Evolutionary conservation across 495 filamentous ascomycete genomes (phyloP), one percentile per base, ranked within the genome.

Genomic region (Penicillium bovifimosum): DNA sequence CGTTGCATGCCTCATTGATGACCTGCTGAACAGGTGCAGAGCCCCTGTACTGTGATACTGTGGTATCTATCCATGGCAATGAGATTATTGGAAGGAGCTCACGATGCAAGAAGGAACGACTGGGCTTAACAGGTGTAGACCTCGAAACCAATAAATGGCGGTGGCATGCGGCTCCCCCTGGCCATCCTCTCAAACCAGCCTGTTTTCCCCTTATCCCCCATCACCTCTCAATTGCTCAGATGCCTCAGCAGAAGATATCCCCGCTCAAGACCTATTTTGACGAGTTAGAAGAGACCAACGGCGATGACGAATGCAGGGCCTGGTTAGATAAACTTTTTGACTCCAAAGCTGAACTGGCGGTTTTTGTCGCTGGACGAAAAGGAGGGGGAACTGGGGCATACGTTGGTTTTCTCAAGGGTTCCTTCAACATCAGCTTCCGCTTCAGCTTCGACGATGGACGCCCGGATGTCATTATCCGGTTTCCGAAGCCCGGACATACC

Each of bases 391-490:
- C 54, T 43, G 58, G 58, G 56, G 52, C 41, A 43, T 62, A 60
- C 54, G 44, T 65, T 55, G 54, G 50, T 51, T 65, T 56, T 41
- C 54, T 66, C 14, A 62, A 67, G 50, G 67, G 61, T 41, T 68
- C 61, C 47, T 68, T 68, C 55, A 67, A 71, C 60, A 53, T 86
- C 60, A 38, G 65, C 59, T 58, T 68, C 35, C 52, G 48, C 34
- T 63, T 68, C 41, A 65, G 52, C 43, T 70, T 65, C 53, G 55
- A 45, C 51, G 65, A 67, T 62, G 47, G 56, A 56, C 41, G 47
- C 20, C 61, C 54, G 38, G 53, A 66, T 56, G 58, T 52, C 50
- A 61, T 66, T 59, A 67, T 70, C 60, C 60, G 64, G 52, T 70
- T 68, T 56, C 62, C 63, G 60, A 56, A 60, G 45, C 62, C 56